phyloP scores from a whole-genome alignment of 202 grass and related monocot genomes.

The Zizania palustris region DNA sequence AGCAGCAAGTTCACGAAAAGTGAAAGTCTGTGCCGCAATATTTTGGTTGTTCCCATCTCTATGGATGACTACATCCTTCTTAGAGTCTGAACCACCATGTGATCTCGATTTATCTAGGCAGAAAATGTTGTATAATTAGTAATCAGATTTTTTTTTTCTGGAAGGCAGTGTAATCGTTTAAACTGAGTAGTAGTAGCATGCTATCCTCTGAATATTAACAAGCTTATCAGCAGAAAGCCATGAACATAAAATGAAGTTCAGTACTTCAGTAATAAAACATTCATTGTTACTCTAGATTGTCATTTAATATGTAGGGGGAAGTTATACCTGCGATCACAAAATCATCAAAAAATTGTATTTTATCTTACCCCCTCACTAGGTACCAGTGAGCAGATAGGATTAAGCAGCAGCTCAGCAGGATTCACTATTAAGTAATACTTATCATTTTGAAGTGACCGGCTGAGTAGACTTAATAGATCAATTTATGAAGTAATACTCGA shows the following conservation, averaged over 20 bases:
- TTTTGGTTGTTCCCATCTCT: constrained; percentile 68
- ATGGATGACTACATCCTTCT: constrained; percentile 56
- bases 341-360: background rate
- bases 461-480: background rate
- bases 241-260: constrained; percentile 1
- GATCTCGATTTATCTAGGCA: constrained; percentile 68
- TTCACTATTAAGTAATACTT: background rate
- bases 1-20: constrained; percentile 82
- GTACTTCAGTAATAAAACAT: background rate
- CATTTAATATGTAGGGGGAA: background rate
- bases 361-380: background rate
- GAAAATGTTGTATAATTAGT: constrained; percentile 23
- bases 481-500: constrained; percentile 3
- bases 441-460: background rate
- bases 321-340: background rate
- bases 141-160: background rate
- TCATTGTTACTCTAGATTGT: constrained; percentile 1
- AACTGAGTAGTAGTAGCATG: background rate
- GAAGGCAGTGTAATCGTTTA: background rate
- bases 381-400: background rate
- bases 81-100: constrained; percentile 55
- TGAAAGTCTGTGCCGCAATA: constrained; percentile 89
- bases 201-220: background rate
- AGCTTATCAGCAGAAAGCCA: constrained; percentile 9
- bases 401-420: background rate